These are phyloP conservation scores for Ophiocytium majus DNA, from an alignment of 352 stramenopile species.

Conservation along the genomic window DNA sequence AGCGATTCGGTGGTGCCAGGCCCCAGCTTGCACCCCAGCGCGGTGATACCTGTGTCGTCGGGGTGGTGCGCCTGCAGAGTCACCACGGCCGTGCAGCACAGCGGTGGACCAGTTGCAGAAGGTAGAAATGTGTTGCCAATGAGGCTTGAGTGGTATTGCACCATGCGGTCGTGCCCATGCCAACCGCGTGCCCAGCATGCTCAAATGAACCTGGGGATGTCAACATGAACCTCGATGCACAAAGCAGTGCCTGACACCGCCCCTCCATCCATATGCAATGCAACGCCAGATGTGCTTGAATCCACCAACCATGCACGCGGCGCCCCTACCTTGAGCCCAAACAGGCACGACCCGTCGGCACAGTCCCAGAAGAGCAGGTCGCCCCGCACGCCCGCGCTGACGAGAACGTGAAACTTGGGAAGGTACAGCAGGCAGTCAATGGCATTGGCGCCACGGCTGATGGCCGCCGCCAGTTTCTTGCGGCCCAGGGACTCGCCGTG, in stretches of 20 bases:
- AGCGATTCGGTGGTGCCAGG: neutral
- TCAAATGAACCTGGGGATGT: too few species aligned
- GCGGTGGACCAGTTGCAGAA: too few species aligned
- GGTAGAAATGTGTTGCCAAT: too few species aligned
- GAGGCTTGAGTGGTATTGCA: too few species aligned
- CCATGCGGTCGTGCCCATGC: too few species aligned
- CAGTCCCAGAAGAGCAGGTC: constrained; percentile 18
- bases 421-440: constrained; percentile 13
- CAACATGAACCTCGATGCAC: too few species aligned
- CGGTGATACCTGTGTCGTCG: constrained; percentile 33
- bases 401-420: neutral
- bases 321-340: constrained; percentile 9
- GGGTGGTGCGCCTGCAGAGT: constrained; percentile 30
- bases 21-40: constrained; percentile 8
- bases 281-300: too few species aligned
- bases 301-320: too few species aligned
- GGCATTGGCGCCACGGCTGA: neutral
- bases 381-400: neutral
- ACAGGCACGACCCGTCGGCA: neutral
- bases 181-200: too few species aligned
- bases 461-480: neutral
- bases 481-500: neutral
- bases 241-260: too few species aligned
- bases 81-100: too few species aligned
- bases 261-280: too few species aligned